Conservation (phyloP, 106 monocot species). For the Gastrodia elata region DNA sequence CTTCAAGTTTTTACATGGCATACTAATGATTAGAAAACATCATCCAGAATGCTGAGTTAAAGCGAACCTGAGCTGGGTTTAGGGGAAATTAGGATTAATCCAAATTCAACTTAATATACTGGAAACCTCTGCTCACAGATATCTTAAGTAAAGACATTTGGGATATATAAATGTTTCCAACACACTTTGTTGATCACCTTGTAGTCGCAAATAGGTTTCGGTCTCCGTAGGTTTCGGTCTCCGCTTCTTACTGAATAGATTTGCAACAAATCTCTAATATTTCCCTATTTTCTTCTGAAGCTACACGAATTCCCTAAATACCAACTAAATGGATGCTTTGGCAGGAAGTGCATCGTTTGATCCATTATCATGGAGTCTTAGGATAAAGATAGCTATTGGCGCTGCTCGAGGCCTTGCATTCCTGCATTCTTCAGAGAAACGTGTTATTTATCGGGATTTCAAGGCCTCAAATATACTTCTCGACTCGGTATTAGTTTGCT, state of each 20-base stretch:
- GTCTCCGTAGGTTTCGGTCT: neutral
- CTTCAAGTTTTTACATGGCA: conserved; percentile 1
- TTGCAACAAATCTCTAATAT: neutral
- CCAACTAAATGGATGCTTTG: neutral
- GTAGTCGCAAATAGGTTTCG: neutral
- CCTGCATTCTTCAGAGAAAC: conserved; percentile 27
- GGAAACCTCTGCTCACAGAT: no score
- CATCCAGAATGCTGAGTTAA: neutral
- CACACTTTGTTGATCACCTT: no score
- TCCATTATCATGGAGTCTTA: conserved; percentile 29
- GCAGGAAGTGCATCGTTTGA: conserved; percentile 13
- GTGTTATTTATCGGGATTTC: conserved; percentile 40
- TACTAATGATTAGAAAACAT: neutral
- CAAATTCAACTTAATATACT: no score
- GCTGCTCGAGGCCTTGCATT: conserved; percentile 43
- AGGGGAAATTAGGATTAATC: no score
- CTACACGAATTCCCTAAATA: neutral
- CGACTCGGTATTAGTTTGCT: conserved; percentile 26
- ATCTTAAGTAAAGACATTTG: no score
- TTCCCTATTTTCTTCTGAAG: neutral
- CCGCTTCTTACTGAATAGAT: neutral
- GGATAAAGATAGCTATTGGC: conserved; percentile 31
- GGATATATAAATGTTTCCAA: no score
- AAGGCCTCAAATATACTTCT: conserved; percentile 48
- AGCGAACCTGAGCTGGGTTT: neutral